Percentiles rank a stretch among this genome's conserved stretches.
Evolutionary conservation across 2,329 filamentous ascomycete genomes (phyloP).

Genomic region (Xenoacremonium recifei): DNA sequence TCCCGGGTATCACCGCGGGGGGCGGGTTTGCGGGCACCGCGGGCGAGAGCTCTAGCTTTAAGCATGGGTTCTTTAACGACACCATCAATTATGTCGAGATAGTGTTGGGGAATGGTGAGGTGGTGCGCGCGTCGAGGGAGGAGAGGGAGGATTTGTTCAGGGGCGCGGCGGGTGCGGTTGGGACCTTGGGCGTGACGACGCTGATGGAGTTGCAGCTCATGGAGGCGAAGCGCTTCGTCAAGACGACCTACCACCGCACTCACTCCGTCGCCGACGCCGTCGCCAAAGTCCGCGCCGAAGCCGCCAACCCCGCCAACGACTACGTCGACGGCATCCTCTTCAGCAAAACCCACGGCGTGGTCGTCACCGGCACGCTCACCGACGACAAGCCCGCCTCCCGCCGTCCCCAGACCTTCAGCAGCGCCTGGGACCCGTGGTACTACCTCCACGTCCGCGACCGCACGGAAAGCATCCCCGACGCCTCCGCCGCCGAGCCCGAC

Average conservation of each 20-base stretch:
- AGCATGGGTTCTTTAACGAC: conserved; percentile 69
- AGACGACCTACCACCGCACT: conserved; percentile 59
- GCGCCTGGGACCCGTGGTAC: conserved; percentile 70
- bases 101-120: conserved; percentile 64
- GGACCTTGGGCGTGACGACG: conserved; percentile 67
- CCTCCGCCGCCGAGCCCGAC: conserved; percentile 42
- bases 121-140: conserved; percentile 50
- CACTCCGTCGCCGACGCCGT: conserved; percentile 47
- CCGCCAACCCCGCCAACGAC: conserved; percentile 48
- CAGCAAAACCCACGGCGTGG: conserved; percentile 58
- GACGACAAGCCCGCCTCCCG: conserved; percentile 44
- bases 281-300: conserved; percentile 47
- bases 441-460: conserved; percentile 65
- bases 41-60: conserved; percentile 69
- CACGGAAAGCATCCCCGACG: conserved; percentile 27
- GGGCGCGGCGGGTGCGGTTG: conserved; percentile 65
- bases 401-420: conserved; percentile 53
- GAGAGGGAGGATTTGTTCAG: conserved; percentile 57
- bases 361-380: conserved; percentile 63
- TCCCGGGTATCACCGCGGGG: conserved; percentile 72
- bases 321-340: conserved; percentile 76
- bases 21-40: conserved; percentile 70
- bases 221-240: conserved; percentile 59
- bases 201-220: conserved; percentile 63
- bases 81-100: conserved; percentile 65